phyloP scores from a whole-genome alignment of 2,329 filamentous ascomycete genomes.

The Curvularia sp. region DNA sequence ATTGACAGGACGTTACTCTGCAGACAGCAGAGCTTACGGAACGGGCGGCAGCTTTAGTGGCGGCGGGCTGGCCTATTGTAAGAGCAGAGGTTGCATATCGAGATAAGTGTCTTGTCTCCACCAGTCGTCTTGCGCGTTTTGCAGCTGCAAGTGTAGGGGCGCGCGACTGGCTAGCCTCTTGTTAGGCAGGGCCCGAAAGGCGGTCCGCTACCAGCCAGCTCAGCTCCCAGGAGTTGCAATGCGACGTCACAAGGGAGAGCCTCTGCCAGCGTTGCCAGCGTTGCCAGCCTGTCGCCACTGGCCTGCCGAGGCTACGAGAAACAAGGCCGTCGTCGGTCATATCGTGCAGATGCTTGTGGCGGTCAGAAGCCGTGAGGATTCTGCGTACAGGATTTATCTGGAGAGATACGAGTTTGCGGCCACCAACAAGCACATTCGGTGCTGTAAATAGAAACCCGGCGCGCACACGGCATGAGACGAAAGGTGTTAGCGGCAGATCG shows the following conservation, averaged over 20 bases:
- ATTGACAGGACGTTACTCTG: not conserved
- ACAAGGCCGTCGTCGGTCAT: not conserved
- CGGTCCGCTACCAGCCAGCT: slow-evolving; percentile 16
- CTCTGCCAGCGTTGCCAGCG: not conserved
- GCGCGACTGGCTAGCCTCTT: slow-evolving; percentile 5
- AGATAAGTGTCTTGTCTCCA: too few relatives aligned
- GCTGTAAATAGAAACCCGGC: slow-evolving; percentile 16
- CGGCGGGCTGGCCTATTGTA: not conserved
- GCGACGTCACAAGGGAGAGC: not conserved
- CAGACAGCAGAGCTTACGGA: not conserved
- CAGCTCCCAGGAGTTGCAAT: slow-evolving; percentile 13
- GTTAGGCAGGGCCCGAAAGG: slow-evolving; percentile 11
- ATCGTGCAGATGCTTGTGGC: not conserved
- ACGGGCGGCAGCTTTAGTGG: slow-evolving; percentile 1
- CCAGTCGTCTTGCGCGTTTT: slow-evolving; percentile 7
- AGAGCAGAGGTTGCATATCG: too few relatives aligned
- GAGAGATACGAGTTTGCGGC: slow-evolving; percentile 8
- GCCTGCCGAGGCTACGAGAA: not conserved
- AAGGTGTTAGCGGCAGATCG: slow-evolving; percentile 15
- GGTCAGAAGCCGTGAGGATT: slow-evolving; percentile 8
- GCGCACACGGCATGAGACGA: slow-evolving; percentile 10
- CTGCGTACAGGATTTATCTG: slow-evolving; percentile 4
- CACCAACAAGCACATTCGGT: not conserved
- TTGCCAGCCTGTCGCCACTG: not conserved
- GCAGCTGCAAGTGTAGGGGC: not conserved